These are phyloP conservation scores for Chloris gayana DNA, from an alignment of 176 grass and related monocot species.

Conservation along the genomic window DNA sequence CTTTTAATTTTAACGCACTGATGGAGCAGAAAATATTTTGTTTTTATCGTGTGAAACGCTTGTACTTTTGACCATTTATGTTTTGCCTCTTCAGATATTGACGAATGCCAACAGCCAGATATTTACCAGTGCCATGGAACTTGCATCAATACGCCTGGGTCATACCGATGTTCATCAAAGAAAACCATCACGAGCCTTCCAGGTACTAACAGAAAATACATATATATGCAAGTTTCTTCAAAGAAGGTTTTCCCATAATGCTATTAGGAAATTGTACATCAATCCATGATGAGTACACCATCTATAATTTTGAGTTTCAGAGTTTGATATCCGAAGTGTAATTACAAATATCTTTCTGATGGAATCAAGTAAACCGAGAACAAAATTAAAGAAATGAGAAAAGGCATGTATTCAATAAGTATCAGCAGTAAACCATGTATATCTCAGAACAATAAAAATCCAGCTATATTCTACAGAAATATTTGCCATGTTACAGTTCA, in stretches of 20 bases:
- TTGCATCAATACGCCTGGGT: conserved; percentile 40
- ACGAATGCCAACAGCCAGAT: conserved; percentile 41
- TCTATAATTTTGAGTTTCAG: background rate
- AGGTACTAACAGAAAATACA: no score
- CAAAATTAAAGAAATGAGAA: no score
- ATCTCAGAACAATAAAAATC: background rate
- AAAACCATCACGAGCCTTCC: conserved; percentile 19
- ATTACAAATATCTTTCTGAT: background rate
- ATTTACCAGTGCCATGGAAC: conserved; percentile 36
- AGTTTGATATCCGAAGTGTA: background rate
- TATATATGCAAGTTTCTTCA: background rate
- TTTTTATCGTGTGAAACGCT: background rate
- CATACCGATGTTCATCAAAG: conserved; percentile 35
- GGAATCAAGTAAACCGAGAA: background rate
- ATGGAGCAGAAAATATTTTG: background rate
- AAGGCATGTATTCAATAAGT: background rate
- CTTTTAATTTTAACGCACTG: no score
- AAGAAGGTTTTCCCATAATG: background rate
- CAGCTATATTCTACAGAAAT: background rate
- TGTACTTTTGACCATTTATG: no score
- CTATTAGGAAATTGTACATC: background rate
- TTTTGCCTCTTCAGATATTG: background rate
- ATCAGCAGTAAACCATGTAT: background rate
- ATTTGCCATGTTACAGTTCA: background rate
- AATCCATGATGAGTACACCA: background rate